These are phyloP conservation scores for Phaffomyces antillensis DNA, from an alignment of 805 yeast species.

Conservation along the genomic window DNA sequence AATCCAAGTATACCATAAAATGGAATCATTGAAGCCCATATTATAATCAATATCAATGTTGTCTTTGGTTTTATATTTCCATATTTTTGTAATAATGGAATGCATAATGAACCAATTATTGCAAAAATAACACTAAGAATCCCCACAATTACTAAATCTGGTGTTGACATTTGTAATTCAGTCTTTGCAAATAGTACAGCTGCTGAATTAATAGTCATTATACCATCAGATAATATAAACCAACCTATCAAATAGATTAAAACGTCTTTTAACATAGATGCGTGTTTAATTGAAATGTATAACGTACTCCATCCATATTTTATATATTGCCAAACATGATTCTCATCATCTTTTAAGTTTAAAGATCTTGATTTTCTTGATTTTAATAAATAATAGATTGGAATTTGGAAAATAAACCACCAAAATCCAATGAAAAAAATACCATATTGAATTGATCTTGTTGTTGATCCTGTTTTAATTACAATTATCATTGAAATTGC, in stretches of 20 bases:
- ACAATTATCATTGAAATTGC: slow-evolving; percentile 47
- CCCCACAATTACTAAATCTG: slow-evolving; percentile 58
- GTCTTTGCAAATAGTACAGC: slow-evolving; percentile 72
- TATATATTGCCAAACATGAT: slow-evolving; percentile 28
- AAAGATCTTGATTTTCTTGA: slow-evolving; percentile 36
- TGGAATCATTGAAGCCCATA: slow-evolving; percentile 63
- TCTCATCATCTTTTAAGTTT: slow-evolving; percentile 14
- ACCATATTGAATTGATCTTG: slow-evolving; percentile 47
- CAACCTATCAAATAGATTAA: slow-evolving; percentile 62
- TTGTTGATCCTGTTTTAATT: slow-evolving; percentile 30
- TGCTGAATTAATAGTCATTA: slow-evolving; percentile 73
- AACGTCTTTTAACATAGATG: slow-evolving; percentile 55
- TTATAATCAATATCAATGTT: slow-evolving; percentile 43
- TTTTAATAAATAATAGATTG: slow-evolving; percentile 43
- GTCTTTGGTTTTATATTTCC: slow-evolving; percentile 38
- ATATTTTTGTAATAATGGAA: slow-evolving; percentile 38
- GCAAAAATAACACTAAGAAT: slow-evolving; percentile 62
- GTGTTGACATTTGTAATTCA: slow-evolving; percentile 60
- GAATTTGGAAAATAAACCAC: slow-evolving; percentile 72
- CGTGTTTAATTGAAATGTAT: slow-evolving; percentile 48
- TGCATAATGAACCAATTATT: slow-evolving; percentile 53
- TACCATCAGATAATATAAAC: slow-evolving; percentile 70
- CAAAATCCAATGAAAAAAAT: slow-evolving; percentile 61
- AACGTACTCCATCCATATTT: slow-evolving; percentile 59
- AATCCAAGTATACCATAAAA: slow-evolving; percentile 67